These are phyloP conservation scores for Filosporella fistucella DNA, from an alignment of 495 filamentous ascomycete species.

Conservation along the genomic window DNA sequence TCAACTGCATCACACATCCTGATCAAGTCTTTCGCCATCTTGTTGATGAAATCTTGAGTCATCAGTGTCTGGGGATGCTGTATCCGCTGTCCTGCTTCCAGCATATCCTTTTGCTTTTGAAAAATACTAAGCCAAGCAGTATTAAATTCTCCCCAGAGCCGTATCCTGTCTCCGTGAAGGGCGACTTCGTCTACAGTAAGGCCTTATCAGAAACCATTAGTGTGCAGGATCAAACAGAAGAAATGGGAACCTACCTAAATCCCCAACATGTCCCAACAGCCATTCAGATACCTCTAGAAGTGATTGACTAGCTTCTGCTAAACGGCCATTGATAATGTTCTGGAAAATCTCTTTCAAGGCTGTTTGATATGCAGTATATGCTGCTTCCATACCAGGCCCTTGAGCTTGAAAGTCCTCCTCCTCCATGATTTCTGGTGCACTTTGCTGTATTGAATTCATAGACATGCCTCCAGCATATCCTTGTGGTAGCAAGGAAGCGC, in stretches of 20 bases:
- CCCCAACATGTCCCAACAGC: conserved; percentile 74
- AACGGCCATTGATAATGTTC: conserved; percentile 64
- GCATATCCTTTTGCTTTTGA: conserved; percentile 80
- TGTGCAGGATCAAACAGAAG: conserved; percentile 21
- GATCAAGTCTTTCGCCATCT: conserved; percentile 77
- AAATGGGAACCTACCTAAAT: conserved; percentile 65
- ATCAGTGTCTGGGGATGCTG: conserved; percentile 63
- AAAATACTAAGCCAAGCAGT: conserved; percentile 86
- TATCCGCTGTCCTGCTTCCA: conserved; percentile 54
- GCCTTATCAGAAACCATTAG: conserved; percentile 22
- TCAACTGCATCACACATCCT: conserved; percentile 82
- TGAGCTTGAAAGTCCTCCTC: conserved; percentile 31
- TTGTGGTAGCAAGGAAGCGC: conserved; percentile 32
- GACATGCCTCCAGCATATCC: conserved; percentile 30
- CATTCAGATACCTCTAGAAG: conserved; percentile 79
- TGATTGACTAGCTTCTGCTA: conserved; percentile 67
- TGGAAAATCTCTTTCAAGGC: conserved; percentile 71
- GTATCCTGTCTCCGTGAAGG: conserved; percentile 64
- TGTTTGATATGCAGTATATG: conserved; percentile 70
- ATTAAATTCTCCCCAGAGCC: conserved; percentile 94
- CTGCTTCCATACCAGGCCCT: conserved; percentile 48
- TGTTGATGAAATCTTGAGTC: conserved; percentile 61
- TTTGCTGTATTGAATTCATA: conserved; percentile 34
- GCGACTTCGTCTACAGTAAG: conserved; percentile 64
- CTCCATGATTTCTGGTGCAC: conserved; percentile 37